Base-by-base conservation (phyloP, 2,329 filamentous ascomycete species). In the Alternaria rosae region DNA sequence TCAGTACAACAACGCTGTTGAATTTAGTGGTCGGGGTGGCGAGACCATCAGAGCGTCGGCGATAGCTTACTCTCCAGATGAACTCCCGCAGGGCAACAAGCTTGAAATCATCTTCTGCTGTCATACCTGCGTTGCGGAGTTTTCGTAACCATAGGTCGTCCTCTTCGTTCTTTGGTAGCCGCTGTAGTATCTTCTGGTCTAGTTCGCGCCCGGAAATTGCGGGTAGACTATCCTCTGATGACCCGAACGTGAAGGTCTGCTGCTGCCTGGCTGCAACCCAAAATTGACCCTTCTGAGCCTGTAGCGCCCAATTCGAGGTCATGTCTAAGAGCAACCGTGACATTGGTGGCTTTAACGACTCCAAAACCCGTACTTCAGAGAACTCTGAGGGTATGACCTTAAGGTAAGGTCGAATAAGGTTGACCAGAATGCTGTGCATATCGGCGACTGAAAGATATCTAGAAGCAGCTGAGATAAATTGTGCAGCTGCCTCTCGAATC, bases 111-210 rank as follows among this genome's bases (percentile, higher is more conserved):
- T 99, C 94, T 45, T 97, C 94, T 1, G 85, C 75, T 1, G 85
- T 83, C 83, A 99, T 88, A 0, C 95, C 95, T 43, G 97, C 88
- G 66, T 92, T 97, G 53, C 92, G 88, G 50, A 99, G 81, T 66
- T 93, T 91, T 13, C 87, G 85, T n/a, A 99, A 83, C 94, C 95
- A 98, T 69, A 93, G 88, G 65, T 97, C 93, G 74, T 99, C 95
- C 77, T 98, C 94, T 9, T 97, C 93, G 68, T 94, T 97, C 74
- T 89, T 94, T 1, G 86, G 81, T 4, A 91, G 82, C 68, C 87
- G 88, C 65, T 84, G 85, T 26, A 95, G 80, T 10, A 88, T 83
- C 70, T 85, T 86, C 51, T 82, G 77, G 38, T 84, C 85, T 54
- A 85, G 76, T 63, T 90, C 89, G 71, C 83, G 85, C 48, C 86